Conservation (phyloP, 805 yeast species). For the Suhomyces kilbournensis region DNA sequence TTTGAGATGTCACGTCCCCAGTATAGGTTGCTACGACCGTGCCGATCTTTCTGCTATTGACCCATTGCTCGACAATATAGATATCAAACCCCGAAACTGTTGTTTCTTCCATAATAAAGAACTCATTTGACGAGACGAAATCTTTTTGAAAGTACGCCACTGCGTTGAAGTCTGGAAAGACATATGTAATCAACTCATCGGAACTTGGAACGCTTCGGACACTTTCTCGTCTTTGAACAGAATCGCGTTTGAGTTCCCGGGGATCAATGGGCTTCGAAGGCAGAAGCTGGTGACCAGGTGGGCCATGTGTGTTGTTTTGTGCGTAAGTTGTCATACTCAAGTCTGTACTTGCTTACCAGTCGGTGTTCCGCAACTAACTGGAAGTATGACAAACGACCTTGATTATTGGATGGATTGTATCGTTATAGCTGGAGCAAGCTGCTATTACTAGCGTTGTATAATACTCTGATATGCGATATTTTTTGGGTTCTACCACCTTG, state of each 20-base stretch:
- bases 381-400: neutral
- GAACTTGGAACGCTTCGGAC: constrained; percentile 2
- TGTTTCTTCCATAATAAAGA: constrained; percentile 44
- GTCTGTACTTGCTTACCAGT: neutral
- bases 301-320: neutral
- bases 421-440: neutral
- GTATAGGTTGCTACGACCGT: constrained; percentile 78
- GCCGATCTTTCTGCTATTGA: constrained; percentile 63
- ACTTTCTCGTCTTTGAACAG: neutral
- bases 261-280: neutral
- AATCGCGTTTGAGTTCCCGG: neutral
- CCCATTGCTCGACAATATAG: constrained; percentile 95
- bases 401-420: neutral
- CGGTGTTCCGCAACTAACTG: neutral
- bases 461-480: neutral
- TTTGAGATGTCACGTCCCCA: constrained; percentile 68
- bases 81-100: constrained; percentile 75
- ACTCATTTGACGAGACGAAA: constrained; percentile 29
- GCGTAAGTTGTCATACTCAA: constrained; percentile 1
- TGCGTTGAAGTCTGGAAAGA: constrained; percentile 59
- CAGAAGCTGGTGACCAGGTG: neutral
- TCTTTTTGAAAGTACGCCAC: constrained; percentile 45
- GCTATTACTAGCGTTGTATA: neutral
- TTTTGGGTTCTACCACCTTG: neutral
- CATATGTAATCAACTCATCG: constrained; percentile 30